A percentile compares a stretch with the other conserved stretches of the same genome.
Evolutionary conservation across 257 asterid species (phyloP).

Genomic region (Solanum tarijense): DNA sequence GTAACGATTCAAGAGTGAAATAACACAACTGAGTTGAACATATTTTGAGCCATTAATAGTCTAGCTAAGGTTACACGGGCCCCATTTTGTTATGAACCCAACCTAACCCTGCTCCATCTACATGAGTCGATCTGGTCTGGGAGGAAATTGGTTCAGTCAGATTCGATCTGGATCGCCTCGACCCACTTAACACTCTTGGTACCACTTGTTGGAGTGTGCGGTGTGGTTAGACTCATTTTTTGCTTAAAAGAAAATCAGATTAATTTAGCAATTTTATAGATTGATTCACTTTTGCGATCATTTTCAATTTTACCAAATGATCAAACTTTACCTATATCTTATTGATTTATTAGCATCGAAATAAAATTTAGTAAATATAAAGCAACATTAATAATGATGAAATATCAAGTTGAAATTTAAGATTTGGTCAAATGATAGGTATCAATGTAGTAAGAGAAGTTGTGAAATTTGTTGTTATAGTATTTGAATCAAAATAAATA

Average conservation of each 20-base stretch:
- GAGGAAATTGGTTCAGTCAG: neutral
- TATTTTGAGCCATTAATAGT: neutral
- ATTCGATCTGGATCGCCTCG: neutral
- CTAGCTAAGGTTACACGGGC: neutral
- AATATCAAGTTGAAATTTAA: neutral
- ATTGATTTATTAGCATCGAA: neutral
- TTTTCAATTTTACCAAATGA: neutral
- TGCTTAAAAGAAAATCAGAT: neutral
- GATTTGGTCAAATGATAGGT: neutral
- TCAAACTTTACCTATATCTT: neutral
- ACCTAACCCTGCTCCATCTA: neutral
- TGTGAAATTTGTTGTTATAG: neutral
- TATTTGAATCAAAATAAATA: neutral
- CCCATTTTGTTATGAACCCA: neutral
- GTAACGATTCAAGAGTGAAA: neutral
- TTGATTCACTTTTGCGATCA: neutral
- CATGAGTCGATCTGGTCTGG: neutral
- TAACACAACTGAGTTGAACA: neutral
- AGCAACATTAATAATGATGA: neutral
- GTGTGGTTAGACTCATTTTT: neutral
- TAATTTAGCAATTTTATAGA: neutral
- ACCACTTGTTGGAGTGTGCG: neutral
- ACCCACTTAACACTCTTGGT: neutral
- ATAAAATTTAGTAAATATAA: neutral
- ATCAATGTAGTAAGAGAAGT: neutral